phyloP scores from a whole-genome alignment of 306 rosid species.

The Cicer cuneatum region DNA sequence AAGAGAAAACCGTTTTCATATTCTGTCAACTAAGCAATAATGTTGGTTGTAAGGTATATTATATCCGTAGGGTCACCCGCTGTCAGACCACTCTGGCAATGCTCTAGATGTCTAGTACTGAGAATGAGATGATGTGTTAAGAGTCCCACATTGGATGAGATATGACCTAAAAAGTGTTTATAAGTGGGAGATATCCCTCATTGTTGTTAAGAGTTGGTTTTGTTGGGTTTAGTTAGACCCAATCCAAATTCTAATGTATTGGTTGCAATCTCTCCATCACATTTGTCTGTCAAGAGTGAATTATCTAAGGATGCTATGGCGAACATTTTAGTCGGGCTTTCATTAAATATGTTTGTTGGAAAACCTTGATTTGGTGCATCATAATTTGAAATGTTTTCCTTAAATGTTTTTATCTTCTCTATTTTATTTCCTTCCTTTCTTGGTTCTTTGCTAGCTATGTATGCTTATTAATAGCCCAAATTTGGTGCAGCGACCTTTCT shows the following conservation, averaged over 20 bases:
- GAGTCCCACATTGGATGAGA: too few relatives aligned
- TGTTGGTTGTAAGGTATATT: not conserved
- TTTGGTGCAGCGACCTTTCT: conserved; percentile 93
- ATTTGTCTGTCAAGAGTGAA: conserved; percentile 14
- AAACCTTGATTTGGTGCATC: conserved; percentile 20
- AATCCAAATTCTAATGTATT: not conserved
- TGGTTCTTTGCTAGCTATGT: conserved; percentile 20
- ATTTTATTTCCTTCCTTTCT: not conserved
- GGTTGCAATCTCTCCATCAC: conserved; percentile 5
- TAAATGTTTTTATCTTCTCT: not conserved
- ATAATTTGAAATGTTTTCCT: conserved; percentile 4
- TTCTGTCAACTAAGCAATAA: not conserved
- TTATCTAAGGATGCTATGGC: conserved; percentile 20
- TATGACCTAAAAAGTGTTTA: too few relatives aligned
- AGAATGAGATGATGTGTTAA: too few relatives aligned
- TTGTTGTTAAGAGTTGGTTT: too few relatives aligned
- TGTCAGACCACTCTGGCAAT: too few relatives aligned
- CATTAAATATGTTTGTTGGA: conserved; percentile 20
- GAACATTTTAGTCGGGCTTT: conserved; percentile 26
- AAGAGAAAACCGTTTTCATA: not conserved
- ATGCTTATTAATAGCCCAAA: conserved; percentile 40
- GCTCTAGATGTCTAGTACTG: too few relatives aligned
- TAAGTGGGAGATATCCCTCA: too few relatives aligned
- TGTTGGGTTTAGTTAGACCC: too few relatives aligned
- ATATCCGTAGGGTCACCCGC: not conserved